Conservation (phyloP, 108 stramenopile genomes). For the Aurantiochytrium sp. region DNA sequence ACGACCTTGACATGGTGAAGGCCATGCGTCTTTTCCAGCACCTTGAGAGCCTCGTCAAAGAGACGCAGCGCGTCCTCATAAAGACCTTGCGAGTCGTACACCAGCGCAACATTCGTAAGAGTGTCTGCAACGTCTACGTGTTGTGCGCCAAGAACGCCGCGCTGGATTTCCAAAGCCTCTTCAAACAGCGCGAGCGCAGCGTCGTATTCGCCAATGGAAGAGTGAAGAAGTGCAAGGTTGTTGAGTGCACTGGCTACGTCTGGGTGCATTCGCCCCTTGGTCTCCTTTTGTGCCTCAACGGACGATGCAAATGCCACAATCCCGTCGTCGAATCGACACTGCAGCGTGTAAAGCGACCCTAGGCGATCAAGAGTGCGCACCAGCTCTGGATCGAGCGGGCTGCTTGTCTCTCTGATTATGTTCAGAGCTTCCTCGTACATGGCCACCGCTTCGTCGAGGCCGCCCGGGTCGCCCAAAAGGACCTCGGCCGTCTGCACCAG, state of each 20-base stretch:
- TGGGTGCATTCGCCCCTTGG: neutral
- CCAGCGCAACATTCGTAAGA: neutral
- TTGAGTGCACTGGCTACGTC: neutral
- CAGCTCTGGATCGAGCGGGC: neutral
- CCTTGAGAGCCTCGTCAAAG: neutral
- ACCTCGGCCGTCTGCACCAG: neutral
- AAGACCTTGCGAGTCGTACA: neutral
- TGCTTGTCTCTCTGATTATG: neutral
- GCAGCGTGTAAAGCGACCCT: neutral
- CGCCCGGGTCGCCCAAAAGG: neutral
- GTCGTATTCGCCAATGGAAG: neutral
- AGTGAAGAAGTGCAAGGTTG: neutral
- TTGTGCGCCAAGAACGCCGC: neutral
- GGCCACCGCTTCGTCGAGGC: neutral
- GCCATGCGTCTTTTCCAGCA: neutral
- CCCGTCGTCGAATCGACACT: neutral
- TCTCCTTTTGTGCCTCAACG: neutral
- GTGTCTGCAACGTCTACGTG: neutral
- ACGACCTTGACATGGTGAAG: neutral
- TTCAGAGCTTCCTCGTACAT: neutral
- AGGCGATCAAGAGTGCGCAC: neutral
- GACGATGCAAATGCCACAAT: neutral
- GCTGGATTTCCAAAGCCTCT: neutral
- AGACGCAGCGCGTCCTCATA: neutral
- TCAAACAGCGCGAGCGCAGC: neutral